Conservation (phyloP, 2,329 filamentous ascomycete genomes). For the Ilyonectria mors-panacis region DNA sequence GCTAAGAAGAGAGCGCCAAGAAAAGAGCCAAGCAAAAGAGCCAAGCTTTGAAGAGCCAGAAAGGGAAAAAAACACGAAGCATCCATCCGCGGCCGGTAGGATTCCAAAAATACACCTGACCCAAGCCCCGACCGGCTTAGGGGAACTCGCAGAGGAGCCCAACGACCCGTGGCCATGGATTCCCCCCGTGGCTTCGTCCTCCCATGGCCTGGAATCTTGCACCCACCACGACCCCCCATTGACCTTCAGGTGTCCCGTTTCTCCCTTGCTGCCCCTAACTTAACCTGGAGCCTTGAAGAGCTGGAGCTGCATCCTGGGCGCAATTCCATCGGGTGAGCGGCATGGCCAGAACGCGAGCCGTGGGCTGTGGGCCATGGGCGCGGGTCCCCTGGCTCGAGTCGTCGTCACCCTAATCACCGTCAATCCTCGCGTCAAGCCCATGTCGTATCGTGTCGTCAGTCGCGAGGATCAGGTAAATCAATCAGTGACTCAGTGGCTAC, state of each 20-base stretch:
- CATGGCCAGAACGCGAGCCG: constrained; percentile 12
- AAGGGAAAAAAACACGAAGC: constrained; percentile 21
- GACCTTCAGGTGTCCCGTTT: background rate
- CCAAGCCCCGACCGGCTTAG: constrained; percentile 5
- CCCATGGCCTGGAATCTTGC: background rate
- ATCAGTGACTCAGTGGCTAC: constrained; percentile 1
- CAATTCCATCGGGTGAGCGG: constrained; percentile 2
- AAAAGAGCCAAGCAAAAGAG: background rate
- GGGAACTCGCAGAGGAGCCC: background rate
- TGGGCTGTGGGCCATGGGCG: background rate
- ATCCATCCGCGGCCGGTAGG: constrained; percentile 6
- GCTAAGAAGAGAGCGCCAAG: background rate
- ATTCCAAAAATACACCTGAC: constrained; percentile 28
- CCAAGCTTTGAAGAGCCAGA: background rate
- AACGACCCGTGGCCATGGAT: background rate
- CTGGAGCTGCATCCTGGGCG: background rate
- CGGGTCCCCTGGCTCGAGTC: constrained; percentile 15
- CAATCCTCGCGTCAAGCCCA: background rate
- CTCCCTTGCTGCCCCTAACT: background rate
- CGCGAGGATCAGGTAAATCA: background rate
- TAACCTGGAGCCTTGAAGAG: background rate
- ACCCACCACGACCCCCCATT: no score
- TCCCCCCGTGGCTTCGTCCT: background rate
- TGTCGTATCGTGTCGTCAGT: constrained; percentile 2
- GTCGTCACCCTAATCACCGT: constrained; percentile 20